Conservation (phyloP, 2,329 filamentous ascomycete genomes). For the Xylariaceae sp. region DNA sequence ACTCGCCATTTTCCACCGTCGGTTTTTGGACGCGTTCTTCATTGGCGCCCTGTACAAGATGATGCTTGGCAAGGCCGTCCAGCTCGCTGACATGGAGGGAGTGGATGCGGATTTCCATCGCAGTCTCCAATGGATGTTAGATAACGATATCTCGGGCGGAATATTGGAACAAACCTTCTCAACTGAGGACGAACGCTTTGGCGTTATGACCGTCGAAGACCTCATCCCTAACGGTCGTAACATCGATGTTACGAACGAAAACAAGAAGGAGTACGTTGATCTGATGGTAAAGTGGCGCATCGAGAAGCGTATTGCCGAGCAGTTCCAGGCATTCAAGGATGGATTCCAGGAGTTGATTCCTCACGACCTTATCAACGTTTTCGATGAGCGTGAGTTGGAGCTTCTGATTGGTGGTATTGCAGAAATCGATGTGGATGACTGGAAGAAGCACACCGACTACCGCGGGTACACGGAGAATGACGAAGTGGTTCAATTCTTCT, state of each 20-base stretch:
- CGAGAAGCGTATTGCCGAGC: slow-evolving; percentile 94
- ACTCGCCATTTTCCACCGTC: slow-evolving; percentile 93
- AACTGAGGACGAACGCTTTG: slow-evolving; percentile 95
- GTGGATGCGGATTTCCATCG: slow-evolving; percentile 97
- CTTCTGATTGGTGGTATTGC: slow-evolving; percentile 96
- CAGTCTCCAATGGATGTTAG: slow-evolving; percentile 93
- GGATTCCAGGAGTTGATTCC: slow-evolving; percentile 98
- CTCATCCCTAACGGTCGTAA: slow-evolving; percentile 84
- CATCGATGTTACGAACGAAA: slow-evolving; percentile 95
- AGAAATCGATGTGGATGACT: slow-evolving; percentile 99
- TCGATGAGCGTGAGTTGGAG: slow-evolving; percentile 95
- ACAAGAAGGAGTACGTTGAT: slow-evolving; percentile 98
- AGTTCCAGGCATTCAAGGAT: slow-evolving; percentile 96
- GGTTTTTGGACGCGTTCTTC: slow-evolving; percentile 98
- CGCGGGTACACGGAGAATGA: slow-evolving; percentile 97
- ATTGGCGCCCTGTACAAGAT: slow-evolving; percentile 99
- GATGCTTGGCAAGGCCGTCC: slow-evolving; percentile 89
- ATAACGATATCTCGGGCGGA: slow-evolving; percentile 90
- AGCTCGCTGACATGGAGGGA: slow-evolving; percentile 94
- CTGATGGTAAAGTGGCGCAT: slow-evolving; percentile 99
- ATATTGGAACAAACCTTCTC: slow-evolving; percentile 95
- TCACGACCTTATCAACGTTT: slow-evolving; percentile 93
- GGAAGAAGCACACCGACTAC: slow-evolving; percentile 99
- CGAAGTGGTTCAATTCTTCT: slow-evolving; percentile 97
- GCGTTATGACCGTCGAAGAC: slow-evolving; percentile 89